A percentile compares a stretch with the other conserved stretches of the same genome.
phyloP scores from a whole-genome alignment of 371 early-diverging fungal species.

The Chytridium lagenaria region DNA sequence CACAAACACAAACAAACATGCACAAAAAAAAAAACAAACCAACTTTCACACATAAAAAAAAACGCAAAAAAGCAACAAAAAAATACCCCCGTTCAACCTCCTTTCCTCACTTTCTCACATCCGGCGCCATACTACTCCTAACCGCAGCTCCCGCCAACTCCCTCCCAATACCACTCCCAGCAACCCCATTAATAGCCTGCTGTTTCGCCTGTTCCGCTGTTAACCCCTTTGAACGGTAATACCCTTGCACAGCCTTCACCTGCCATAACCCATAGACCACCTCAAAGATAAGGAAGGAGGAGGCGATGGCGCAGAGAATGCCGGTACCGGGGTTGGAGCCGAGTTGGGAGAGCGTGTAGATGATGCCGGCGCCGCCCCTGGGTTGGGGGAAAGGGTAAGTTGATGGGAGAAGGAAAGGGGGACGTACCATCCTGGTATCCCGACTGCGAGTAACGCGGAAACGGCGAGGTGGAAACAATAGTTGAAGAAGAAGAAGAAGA shows the following conservation, averaged over 20 bases:
- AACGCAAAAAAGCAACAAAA: too few relatives aligned
- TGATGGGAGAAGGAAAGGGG: neutral
- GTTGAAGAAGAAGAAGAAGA: slow-evolving; percentile 52
- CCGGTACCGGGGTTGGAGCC: slow-evolving; percentile 28
- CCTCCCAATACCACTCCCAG: slow-evolving; percentile 22
- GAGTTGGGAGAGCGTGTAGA: slow-evolving; percentile 27
- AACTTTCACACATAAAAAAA: too few relatives aligned
- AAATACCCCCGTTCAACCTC: neutral
- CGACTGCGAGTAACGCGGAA: slow-evolving; percentile 38
- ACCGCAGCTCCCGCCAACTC: slow-evolving; percentile 35
- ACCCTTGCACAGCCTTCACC: slow-evolving; percentile 33
- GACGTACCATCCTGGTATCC: slow-evolving; percentile 38
- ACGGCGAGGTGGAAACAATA: slow-evolving; percentile 38
- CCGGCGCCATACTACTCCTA: slow-evolving; percentile 24
- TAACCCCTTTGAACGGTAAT: slow-evolving; percentile 7
- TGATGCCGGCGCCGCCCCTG: slow-evolving; percentile 47
- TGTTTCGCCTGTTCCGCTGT: slow-evolving; percentile 32
- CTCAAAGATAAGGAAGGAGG: slow-evolving; percentile 24
- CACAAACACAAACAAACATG: too few relatives aligned
- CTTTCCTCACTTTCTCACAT: neutral
- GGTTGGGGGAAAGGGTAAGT: neutral
- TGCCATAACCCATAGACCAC: slow-evolving; percentile 40
- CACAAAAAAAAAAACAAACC: too few relatives aligned
- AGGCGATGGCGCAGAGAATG: slow-evolving; percentile 21
- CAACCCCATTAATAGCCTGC: slow-evolving; percentile 34